A percentile compares a stretch with the other conserved stretches of the same genome.
phyloP scores from a whole-genome alignment of 306 rosid species.

The Cicer cuneatum region DNA sequence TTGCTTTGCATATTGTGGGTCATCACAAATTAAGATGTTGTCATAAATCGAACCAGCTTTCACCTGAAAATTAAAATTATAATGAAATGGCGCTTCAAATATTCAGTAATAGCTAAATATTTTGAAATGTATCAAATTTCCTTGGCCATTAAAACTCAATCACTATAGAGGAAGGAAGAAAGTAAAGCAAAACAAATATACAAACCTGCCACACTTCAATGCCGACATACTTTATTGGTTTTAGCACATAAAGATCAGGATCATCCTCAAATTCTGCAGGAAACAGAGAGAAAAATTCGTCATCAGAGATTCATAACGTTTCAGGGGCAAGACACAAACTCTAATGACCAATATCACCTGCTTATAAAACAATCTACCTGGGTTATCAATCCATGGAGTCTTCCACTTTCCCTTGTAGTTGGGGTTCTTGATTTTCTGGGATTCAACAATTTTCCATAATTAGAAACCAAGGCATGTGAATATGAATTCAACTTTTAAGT shows the following conservation, averaged over 20 bases:
- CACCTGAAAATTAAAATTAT: conserved; percentile 64
- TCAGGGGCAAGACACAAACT: conserved; percentile 9
- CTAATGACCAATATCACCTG: conserved; percentile 18
- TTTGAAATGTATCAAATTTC: neutral
- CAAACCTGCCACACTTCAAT: conserved; percentile 98
- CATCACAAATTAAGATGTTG: conserved; percentile 90
- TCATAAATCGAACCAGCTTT: conserved; percentile 96
- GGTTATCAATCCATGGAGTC: conserved; percentile 91
- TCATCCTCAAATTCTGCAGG: conserved; percentile 91
- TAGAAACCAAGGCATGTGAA: conserved; percentile 34
- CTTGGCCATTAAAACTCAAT: conserved; percentile 18
- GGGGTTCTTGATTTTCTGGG: conserved; percentile 94
- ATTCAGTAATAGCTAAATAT: conserved; percentile 35
- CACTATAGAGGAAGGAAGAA: conserved; percentile 17
- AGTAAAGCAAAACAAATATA: neutral
- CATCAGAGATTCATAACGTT: conserved; percentile 4
- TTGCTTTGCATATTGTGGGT: conserved; percentile 87
- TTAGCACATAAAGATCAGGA: conserved; percentile 84
- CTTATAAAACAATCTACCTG: conserved; percentile 59
- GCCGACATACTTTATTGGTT: conserved; percentile 91
- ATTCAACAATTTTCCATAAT: conserved; percentile 40
- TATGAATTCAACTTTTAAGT: conserved; percentile 37
- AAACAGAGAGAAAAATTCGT: conserved; percentile 10
- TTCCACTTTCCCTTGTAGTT: conserved; percentile 97
- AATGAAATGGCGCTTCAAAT: conserved; percentile 33